Evolutionary conservation across 164 flowering plant species (phyloP).

Genomic region (Chloranthus sessilifolius): DNA sequence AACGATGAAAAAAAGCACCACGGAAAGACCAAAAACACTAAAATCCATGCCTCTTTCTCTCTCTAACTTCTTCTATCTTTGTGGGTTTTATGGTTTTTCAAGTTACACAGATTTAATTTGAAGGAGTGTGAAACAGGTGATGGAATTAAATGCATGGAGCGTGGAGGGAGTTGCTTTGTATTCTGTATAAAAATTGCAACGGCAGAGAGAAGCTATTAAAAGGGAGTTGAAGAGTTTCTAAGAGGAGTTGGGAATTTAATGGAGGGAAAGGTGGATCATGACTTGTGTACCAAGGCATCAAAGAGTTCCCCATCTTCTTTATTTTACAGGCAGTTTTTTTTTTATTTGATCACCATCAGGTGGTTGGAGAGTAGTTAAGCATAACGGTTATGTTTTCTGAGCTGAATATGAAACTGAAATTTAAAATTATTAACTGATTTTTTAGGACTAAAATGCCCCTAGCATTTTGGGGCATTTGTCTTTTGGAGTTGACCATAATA

Average conservation of each 20-base stretch:
- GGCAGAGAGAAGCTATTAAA: not conserved
- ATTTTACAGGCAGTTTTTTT: no score
- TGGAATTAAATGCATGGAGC: not conserved
- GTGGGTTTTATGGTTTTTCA: not conserved
- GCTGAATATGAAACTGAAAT: conserved; percentile 8
- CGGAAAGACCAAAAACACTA: not conserved
- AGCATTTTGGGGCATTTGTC: not conserved
- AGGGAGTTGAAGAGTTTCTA: not conserved
- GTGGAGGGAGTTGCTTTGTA: no score
- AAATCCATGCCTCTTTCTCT: conserved; percentile 4
- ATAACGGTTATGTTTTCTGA: conserved; percentile 4
- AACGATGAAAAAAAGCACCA: not conserved
- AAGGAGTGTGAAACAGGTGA: not conserved
- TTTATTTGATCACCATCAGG: not conserved
- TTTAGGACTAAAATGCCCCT: conserved; percentile 1
- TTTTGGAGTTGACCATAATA: not conserved
- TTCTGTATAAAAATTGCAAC: no score
- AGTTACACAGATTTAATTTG: not conserved
- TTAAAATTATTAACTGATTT: not conserved
- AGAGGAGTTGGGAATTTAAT: no score
- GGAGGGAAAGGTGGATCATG: conserved; percentile 15
- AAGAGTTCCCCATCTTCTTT: no score
- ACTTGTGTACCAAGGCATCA: conserved; percentile 1
- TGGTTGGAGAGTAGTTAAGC: conserved; percentile 9
- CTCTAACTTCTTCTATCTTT: not conserved